phyloP scores from a whole-genome alignment of 2,329 filamentous ascomycete species.

The Aaosphaeria pasadenensis region DNA sequence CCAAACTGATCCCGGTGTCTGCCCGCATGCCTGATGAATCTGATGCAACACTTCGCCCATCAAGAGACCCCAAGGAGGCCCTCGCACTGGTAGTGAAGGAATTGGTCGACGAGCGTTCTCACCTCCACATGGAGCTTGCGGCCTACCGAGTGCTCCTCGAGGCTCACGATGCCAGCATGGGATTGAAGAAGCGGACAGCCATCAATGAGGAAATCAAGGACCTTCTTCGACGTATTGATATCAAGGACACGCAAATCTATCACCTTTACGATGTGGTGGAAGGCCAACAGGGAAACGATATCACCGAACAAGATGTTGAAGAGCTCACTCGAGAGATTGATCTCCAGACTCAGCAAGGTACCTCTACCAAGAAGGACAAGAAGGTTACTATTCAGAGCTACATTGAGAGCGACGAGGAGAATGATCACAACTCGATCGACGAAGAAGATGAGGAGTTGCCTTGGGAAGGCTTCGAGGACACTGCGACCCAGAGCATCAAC shows the following conservation, averaged over 20 bases:
- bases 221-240: conserved; percentile 63
- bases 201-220: conserved; percentile 61
- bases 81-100: conserved; percentile 81
- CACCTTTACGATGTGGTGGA: conserved; percentile 80
- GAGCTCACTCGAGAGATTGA: conserved; percentile 43
- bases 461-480: conserved; percentile 38
- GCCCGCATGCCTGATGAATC: conserved; percentile 51
- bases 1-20: conserved; percentile 51
- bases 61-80: conserved; percentile 67
- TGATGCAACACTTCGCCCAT: conserved; percentile 58
- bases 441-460: conserved; percentile 33
- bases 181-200: conserved; percentile 61
- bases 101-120: conserved; percentile 73
- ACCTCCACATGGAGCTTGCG: conserved; percentile 69
- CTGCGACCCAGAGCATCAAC: conserved; percentile 7
- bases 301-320: conserved; percentile 40
- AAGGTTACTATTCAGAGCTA: conserved; percentile 37
- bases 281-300: conserved; percentile 65
- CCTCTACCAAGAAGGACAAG: conserved; percentile 22
- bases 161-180: conserved; percentile 58
- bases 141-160: conserved; percentile 59
- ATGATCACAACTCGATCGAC: conserved; percentile 17
- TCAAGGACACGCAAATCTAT: conserved; percentile 78
- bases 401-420: conserved; percentile 13
- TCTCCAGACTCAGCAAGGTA: conserved; percentile 34